Percentiles rank a stretch among this genome's conserved stretches.
These are phyloP conservation scores for Corynascus novoguineensis DNA, from an alignment of 495 filamentous ascomycete genomes.

Conservation along the genomic window DNA sequence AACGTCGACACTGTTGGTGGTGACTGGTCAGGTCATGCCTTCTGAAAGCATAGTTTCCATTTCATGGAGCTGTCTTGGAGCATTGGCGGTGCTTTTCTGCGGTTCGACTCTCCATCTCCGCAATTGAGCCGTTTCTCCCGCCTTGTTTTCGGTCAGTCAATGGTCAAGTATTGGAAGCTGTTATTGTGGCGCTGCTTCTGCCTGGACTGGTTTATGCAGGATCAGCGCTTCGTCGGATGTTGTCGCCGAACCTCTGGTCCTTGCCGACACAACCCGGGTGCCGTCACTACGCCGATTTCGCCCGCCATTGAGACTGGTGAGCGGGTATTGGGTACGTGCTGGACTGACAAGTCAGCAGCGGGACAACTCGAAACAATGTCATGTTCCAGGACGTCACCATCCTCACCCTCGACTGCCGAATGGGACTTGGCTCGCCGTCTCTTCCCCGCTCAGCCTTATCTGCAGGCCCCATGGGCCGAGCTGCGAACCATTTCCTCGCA, in stretches of 20 bases:
- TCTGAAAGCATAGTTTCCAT: background rate
- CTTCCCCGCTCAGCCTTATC: conserved; percentile 22
- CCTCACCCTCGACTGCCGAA: background rate
- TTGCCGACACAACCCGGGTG: background rate
- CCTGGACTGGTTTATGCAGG: background rate
- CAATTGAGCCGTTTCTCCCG: conserved; percentile 1
- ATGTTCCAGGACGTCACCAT: background rate
- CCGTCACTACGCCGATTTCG: background rate
- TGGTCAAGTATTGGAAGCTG: background rate
- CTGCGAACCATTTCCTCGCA: conserved; percentile 13
- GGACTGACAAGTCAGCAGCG: background rate
- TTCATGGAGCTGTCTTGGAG: background rate
- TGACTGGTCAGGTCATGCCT: background rate
- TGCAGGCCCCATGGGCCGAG: background rate
- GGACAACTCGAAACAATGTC: background rate
- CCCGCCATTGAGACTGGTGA: background rate
- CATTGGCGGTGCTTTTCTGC: background rate
- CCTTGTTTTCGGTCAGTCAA: background rate
- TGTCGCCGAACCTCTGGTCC: background rate
- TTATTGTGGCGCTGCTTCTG: background rate
- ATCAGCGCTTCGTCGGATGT: background rate
- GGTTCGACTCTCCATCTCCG: background rate
- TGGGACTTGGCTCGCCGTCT: background rate
- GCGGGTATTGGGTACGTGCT: background rate
- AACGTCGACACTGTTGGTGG: background rate